Conservation (phyloP, 1,284 basidiomycete genomes). For the Cystobasidium pallidum region DNA sequence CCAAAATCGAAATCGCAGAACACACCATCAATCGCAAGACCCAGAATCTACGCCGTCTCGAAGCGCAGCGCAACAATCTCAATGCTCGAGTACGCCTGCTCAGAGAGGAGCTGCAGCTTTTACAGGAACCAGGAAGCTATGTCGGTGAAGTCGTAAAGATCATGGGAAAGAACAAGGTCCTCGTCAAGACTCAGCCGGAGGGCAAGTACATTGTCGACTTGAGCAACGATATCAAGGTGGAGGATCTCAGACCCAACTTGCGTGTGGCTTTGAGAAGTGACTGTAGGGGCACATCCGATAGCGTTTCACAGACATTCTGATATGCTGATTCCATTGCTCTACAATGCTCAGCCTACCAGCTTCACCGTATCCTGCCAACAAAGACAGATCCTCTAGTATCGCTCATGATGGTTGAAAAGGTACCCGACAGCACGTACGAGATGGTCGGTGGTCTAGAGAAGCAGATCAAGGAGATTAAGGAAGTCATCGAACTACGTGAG, state of each 20-base stretch:
- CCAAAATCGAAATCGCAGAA: slow-evolving; percentile 92
- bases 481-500: slow-evolving; percentile 93
- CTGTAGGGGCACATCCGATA: slow-evolving; percentile 27
- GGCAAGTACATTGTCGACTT: slow-evolving; percentile 76
- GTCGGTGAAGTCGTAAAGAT: slow-evolving; percentile 98
- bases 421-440: slow-evolving; percentile 97
- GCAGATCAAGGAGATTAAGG: slow-evolving; percentile 99
- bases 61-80: slow-evolving; percentile 94
- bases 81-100: slow-evolving; percentile 91
- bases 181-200: slow-evolving; percentile 94
- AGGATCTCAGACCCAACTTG: slow-evolving; percentile 78
- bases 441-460: slow-evolving; percentile 98
- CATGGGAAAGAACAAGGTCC: slow-evolving; percentile 98
- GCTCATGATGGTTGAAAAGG: slow-evolving; percentile 99
- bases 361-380: slow-evolving; percentile 88
- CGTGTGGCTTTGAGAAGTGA: slow-evolving; percentile 96
- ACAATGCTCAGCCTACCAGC: slow-evolving; percentile 26
- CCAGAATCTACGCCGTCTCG: slow-evolving; percentile 90
- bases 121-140: slow-evolving; percentile 96
- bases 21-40: slow-evolving; percentile 93
- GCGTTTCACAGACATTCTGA: background rate
- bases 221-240: slow-evolving; percentile 82
- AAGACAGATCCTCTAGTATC: slow-evolving; percentile 94
- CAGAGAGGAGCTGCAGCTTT: slow-evolving; percentile 88
- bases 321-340: background rate